A percentile compares a stretch with the other conserved stretches of the same genome.
These are phyloP conservation scores for Aegilops longissima DNA, from an alignment of 176 grass and related monocot species.

Conservation along the genomic window DNA sequence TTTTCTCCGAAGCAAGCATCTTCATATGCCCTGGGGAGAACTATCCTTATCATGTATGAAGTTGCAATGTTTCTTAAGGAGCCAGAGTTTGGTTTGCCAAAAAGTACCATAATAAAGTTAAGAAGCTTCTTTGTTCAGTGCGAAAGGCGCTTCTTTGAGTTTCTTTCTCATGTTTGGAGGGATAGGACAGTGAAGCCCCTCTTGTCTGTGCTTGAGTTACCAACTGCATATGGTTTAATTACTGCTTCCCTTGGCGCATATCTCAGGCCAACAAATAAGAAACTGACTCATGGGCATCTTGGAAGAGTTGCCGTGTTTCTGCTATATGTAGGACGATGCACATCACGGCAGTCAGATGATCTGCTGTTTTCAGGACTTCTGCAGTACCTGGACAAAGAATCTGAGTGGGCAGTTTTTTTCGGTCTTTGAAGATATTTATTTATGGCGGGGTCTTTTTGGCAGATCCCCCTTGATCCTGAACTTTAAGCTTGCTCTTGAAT, in stretches of 20 bases:
- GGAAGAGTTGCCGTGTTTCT: conserved; percentile 49
- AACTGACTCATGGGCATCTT: conserved; percentile 50
- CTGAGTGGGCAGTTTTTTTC: conserved; percentile 41
- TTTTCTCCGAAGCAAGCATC: neutral
- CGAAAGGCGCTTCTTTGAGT: conserved; percentile 18
- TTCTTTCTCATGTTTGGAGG: conserved; percentile 32
- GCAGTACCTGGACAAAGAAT: conserved; percentile 3
- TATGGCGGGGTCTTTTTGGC: neutral
- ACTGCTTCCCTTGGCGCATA: conserved; percentile 27
- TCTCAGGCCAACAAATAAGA: neutral
- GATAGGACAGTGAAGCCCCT: conserved; percentile 26
- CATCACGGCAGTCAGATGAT: conserved; percentile 16
- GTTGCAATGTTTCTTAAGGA: conserved; percentile 43
- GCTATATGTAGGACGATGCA: conserved; percentile 27
- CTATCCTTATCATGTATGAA: conserved; percentile 29
- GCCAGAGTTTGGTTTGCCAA: neutral
- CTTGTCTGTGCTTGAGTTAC: neutral
- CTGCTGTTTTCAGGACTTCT: conserved; percentile 20
- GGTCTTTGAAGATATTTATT: conserved; percentile 33
- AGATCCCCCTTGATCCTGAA: conserved; percentile 25
- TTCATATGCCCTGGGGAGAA: conserved; percentile 21
- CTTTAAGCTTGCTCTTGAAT: conserved; percentile 48
- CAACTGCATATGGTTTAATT: conserved; percentile 26
- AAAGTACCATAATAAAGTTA: neutral
- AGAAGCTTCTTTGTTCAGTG: neutral